Percentiles rank a stretch among this genome's conserved stretches.
These are phyloP conservation scores for Xylariaceae sp. DNA, from an alignment of 2,329 filamentous ascomycete genomes.

Conservation along the genomic window DNA sequence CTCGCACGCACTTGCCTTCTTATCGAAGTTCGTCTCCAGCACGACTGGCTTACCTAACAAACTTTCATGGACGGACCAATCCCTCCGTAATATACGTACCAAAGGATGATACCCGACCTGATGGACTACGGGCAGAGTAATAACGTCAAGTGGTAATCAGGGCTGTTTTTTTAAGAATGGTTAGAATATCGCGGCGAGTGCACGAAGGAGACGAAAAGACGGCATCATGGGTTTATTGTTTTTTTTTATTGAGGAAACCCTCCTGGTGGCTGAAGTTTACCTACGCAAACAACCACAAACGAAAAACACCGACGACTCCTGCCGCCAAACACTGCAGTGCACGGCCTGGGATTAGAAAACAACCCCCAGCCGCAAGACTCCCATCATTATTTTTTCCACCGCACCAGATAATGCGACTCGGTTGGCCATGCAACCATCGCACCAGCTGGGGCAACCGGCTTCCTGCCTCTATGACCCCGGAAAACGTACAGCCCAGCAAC, in stretches of 20 bases:
- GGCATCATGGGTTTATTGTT: not conserved
- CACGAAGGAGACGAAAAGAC: not conserved
- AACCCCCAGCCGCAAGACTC: conserved; percentile 31
- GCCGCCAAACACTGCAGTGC: conserved; percentile 26
- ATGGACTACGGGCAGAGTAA: too few relatives aligned
- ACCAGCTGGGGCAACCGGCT: conserved; percentile 12
- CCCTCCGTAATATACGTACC: too few relatives aligned
- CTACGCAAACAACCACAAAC: conserved; percentile 24
- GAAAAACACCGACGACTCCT: conserved; percentile 29
- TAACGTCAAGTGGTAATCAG: too few relatives aligned
- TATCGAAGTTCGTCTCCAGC: not conserved
- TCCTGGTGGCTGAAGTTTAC: conserved; percentile 30
- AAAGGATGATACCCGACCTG: too few relatives aligned
- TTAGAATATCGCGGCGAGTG: not conserved
- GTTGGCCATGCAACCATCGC: conserved; percentile 19
- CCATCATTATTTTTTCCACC: conserved; percentile 30
- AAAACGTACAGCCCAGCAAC: conserved; percentile 24
- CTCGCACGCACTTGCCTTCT: not conserved
- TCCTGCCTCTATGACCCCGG: conserved; percentile 21
- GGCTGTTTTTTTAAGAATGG: too few relatives aligned
- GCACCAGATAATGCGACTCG: conserved; percentile 19
- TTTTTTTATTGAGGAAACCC: conserved; percentile 24
- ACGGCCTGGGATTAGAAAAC: conserved; percentile 32
- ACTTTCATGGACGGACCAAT: not conserved
- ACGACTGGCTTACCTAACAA: not conserved